Base-by-base conservation (phyloP, 2,329 filamentous ascomycete genomes). In the Teratosphaeria pseudoeucalypti region DNA sequence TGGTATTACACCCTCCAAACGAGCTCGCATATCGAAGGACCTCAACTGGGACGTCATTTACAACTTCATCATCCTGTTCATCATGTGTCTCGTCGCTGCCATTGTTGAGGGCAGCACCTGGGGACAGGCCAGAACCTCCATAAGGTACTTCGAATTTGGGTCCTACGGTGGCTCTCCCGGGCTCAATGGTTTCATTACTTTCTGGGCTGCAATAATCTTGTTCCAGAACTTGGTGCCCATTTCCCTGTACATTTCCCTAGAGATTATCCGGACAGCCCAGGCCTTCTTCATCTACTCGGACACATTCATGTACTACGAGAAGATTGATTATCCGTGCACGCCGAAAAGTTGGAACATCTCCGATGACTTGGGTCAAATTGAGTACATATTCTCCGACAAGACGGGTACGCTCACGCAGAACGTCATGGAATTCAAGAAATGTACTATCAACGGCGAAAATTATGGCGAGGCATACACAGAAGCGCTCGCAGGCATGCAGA, bases 261-360 rank as follows among this genome's bases (percentile, higher is more conserved):
- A 99, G 79, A 95, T 99, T 60, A 89, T 99, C 59, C 88, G 92
- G 64, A 94, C 92, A 0, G 81, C 90, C 11, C 94, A 99, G 75
- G 94, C 92, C 3, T 85, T 95, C 71, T 99, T 99, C 79, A 99
- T 99, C 70, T 96, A 95, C 78, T 96, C 87, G 76, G 94, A 99
- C 70, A 83, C 89, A 4, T 85, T 87, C 71, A 99, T 99, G 95
- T 99, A 97, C 75, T 96, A 99, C 77, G 94, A 94, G 59, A 86
- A 85, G 68, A 85, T 96, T 65, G 91, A 96, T 69, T 92, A 96
- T 70, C 91, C 92, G 1, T 99, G 95, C 71, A 90, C 95, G 11
- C 94, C 95, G 5, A 97, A 97, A 71, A 91, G 92, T 0, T 99
- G 94, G 94, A 99, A 97, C 72, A 97, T 99, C 56, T 97, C 92